Evolutionary conservation across 352 stramenopile genomes (phyloP).

Genomic region (Peronosclerospora sorghi): DNA sequence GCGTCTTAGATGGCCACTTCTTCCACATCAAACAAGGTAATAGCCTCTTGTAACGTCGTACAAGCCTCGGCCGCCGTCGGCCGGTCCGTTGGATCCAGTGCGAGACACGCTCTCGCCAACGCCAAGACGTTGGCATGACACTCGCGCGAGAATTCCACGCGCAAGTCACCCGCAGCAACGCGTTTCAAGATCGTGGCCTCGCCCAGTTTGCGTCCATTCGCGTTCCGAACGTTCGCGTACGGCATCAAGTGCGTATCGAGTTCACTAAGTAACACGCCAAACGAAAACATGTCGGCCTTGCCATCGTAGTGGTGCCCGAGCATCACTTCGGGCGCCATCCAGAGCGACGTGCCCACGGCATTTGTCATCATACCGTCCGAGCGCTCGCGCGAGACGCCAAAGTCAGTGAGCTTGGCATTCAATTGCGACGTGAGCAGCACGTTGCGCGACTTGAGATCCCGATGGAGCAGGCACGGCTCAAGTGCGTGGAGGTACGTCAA

Average conservation of each 20-base stretch:
- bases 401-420: slow-evolving; percentile 49
- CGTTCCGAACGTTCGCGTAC: slow-evolving; percentile 25
- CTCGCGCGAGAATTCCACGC: slow-evolving; percentile 27
- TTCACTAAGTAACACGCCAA: slow-evolving; percentile 38
- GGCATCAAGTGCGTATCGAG: slow-evolving; percentile 35
- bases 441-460: slow-evolving; percentile 77
- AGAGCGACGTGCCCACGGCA: slow-evolving; percentile 36
- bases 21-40: slow-evolving; percentile 18
- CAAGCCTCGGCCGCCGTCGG: slow-evolving; percentile 26
- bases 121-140: slow-evolving; percentile 14
- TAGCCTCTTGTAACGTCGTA: slow-evolving; percentile 20
- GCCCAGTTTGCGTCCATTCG: slow-evolving; percentile 19
- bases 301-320: slow-evolving; percentile 29
- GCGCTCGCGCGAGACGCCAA: slow-evolving; percentile 33
- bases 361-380: slow-evolving; percentile 33
- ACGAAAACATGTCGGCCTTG: slow-evolving; percentile 40
- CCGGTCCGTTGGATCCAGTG: slow-evolving; percentile 20
- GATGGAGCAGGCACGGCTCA: slow-evolving; percentile 33
- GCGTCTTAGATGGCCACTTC: slow-evolving; percentile 22
- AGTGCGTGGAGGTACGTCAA: slow-evolving; percentile 47
- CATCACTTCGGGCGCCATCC: slow-evolving; percentile 50
- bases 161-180: slow-evolving; percentile 19
- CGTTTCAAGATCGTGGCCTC: slow-evolving; percentile 34
- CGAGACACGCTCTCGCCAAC: slow-evolving; percentile 25
- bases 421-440: slow-evolving; percentile 41